Base-by-base conservation (phyloP, 257 asterid genomes). In the Oldenlandia corymbosa region DNA sequence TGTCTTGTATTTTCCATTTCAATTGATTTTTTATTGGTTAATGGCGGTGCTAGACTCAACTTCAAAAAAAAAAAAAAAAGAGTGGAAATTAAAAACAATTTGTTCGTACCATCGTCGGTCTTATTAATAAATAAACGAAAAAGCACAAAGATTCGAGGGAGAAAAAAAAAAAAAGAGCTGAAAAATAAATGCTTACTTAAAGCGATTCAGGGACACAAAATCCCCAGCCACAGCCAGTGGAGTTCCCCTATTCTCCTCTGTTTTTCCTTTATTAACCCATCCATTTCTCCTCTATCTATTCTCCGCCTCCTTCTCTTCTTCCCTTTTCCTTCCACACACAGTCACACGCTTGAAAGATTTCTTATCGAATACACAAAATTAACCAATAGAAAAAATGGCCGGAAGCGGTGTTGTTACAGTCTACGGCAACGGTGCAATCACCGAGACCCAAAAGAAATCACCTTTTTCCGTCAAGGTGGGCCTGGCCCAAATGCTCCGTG, bases 401-500 rank as follows among this genome's bases (percentile, higher is more conserved):
- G 96, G 83, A 72, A 84, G 86, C 75, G 95, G 97, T 73, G 97
- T 90, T 28, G 97, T 90, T 26, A 83, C 95, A 58, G 85, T 90
- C 24, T 87, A 90, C 43, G 95, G 94, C 34, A 90, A 87, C 81
- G 97, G 97, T 70, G 90, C 96, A 1, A 74, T 90, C 63, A 79
- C 97, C 50, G 97, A 88, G 50, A 86, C 91, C 55, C 18, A 89
- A 0, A 89, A 87, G 76, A 79, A 86, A 76, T 86, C 95, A 58
- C 95, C 97, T 53, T 89, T 89, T 72, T 84, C 95, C 63, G 97
- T 89, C 49, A 89, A 89, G 73, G 97, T 86, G 60, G 97, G 97
- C 68, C 86, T 89, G 5, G 95, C 95, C 45, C 97, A 89, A 79
- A 89, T 89, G 97, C 97, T 89, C 75, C 94, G 95, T 36, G 95